Evolutionary conservation across 140 eudicot species (phyloP), one percentile per base, ranked within the genome.

Genomic region (Flaveria floridana): DNA sequence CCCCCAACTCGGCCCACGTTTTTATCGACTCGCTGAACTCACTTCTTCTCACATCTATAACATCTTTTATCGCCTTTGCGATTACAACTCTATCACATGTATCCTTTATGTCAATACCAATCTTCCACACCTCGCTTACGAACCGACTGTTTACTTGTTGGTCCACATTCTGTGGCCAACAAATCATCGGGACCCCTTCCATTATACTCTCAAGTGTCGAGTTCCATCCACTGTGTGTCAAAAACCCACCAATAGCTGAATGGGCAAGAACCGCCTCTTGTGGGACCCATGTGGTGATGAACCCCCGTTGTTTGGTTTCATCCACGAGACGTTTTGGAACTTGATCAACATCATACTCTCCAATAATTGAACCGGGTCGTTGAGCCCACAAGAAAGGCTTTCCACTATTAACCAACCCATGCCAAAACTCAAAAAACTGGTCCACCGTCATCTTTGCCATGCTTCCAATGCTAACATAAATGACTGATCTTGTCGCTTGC

Each of bases 391-490:
- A 73, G 80, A 82, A 89, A 26, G 82, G 85, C 7, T 81, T 61
- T 74, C 84, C 79, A 25, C 88, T 82, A 19, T 86, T 84, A 37
- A 83, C 89, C 47, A 89, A 70, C 5, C 96, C 91, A 57, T 85
- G 81, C 91, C 86, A 84, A 37, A 86, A 28, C 42, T 89, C 96
- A 65, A 84, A 56, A 50, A 82, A 53, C 18, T 80, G 79, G 42
- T 76, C 80, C 19, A 59, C 59, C n/a, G 84, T 85, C 84, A 83
- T 76, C 11, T 53, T 71, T 14, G 88, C 83, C 19, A 81, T 68
- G 67, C 89, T 88, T 52, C 95, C 95, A 15, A 85, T 70, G 74
- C 95, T 88, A 13, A 88, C 81, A 30, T 81, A 83, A 3, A 88
- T 69, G 2, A 88, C 90, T 0, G 95, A 88, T 62, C 82, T 71